Evolutionary conservation across 768 basidiomycete genomes (phyloP), one percentile per base, ranked within the genome.

Genomic region (Tylopilus sp.): DNA sequence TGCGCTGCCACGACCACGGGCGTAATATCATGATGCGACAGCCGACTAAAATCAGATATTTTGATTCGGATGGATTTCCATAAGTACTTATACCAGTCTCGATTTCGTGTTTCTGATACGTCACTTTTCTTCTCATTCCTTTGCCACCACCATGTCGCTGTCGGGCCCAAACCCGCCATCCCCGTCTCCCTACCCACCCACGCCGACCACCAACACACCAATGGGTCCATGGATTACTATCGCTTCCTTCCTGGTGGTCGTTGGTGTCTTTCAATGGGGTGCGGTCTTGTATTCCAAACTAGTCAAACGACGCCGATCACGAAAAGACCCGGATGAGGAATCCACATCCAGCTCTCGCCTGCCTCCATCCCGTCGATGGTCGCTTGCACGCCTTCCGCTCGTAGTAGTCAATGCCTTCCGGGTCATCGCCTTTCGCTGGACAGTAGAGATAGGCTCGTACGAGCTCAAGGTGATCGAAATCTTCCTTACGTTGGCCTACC

Each of bases 351-450:
- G 62, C 10, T 12, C 21, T 6, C 34, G 17, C 34, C 16, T n/a
- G n/a, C n/a, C n/a, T n/a, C n/a, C n/a, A n/a, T n/a, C n/a, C n/a
- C n/a, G n/a, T n/a, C n/a, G 66, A 58, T 10, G 78, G 77, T 67
- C 74, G 68, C 53, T 76, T 70, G 36, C 61, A 28, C 70, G 73
- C 28, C 51, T 76, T 11, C 72, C 74, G 1, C 54, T 60, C n/a
- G 78, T 75, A 2, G 26, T 72, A 21, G 63, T 72, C 30, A 73
- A 79, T 13, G 64, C 63, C 8, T 82, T 81, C 64, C 74, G 76
- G 21, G 76, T 81, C 21, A 51, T 77, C 19, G 74, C 75, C 8
- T 83, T 82, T 60, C 77, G 82, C 14, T 72, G 70, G 62, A 75
- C 73, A 3, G 53, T 83, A 31, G 71, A 77, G 16, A 68, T 81